phyloP scores from a whole-genome alignment of 495 filamentous ascomycete species.

The Trichocladium uniseriatum region DNA sequence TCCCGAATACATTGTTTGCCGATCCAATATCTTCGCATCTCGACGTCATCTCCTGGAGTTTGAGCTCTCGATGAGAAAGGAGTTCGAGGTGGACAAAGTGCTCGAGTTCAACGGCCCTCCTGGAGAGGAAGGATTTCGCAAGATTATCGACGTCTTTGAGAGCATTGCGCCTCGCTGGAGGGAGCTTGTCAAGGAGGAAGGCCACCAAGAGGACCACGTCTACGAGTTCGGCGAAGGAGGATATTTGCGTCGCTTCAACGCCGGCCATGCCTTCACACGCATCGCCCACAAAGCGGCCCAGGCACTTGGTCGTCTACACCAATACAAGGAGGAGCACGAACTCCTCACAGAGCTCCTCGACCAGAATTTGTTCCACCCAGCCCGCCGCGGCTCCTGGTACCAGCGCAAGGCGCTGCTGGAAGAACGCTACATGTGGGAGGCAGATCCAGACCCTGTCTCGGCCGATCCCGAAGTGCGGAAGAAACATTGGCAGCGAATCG shows the following conservation, averaged over 20 bases:
- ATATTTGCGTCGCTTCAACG: conserved; percentile 84
- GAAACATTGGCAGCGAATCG: conserved; percentile 74
- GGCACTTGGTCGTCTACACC: conserved; percentile 75
- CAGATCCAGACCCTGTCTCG: conserved; percentile 37
- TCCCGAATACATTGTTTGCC: conserved; percentile 80
- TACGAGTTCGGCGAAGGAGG: conserved; percentile 82
- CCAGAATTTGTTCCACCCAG: conserved; percentile 76
- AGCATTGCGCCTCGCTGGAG: conserved; percentile 75
- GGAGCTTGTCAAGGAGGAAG: conserved; percentile 62
- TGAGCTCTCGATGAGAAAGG: conserved; percentile 73
- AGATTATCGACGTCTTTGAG: conserved; percentile 63
- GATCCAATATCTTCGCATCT: conserved; percentile 81
- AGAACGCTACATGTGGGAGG: conserved; percentile 80
- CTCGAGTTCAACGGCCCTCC: conserved; percentile 78
- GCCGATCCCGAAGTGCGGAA: conserved; percentile 44
- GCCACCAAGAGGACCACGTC: conserved; percentile 65
- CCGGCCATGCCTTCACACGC: conserved; percentile 87
- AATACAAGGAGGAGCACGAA: conserved; percentile 66
- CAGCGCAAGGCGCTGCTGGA: conserved; percentile 90
- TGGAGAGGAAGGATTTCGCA: conserved; percentile 48
- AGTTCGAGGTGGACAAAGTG: conserved; percentile 73
- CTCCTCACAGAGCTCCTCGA: conserved; percentile 65
- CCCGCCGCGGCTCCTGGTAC: conserved; percentile 86
- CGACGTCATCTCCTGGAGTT: conserved; percentile 73
- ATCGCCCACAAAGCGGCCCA: conserved; percentile 78